These are phyloP conservation scores for Luvunga scandens DNA, from an alignment of 345 rosid genomes.

Conservation along the genomic window DNA sequence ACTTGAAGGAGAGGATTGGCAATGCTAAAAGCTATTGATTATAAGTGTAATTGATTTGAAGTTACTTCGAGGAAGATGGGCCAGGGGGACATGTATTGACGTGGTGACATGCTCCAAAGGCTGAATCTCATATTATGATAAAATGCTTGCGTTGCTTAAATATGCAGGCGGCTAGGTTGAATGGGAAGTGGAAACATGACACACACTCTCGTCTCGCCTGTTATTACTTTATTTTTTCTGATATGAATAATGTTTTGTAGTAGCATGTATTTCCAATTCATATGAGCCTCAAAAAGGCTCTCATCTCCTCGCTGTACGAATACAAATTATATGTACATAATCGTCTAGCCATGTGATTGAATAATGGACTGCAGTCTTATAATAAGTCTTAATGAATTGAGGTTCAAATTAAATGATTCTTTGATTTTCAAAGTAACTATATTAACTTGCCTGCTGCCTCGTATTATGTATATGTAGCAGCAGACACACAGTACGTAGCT, in stretches of 20 bases:
- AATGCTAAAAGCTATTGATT: neutral
- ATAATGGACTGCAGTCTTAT: neutral
- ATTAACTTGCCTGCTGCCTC: neutral
- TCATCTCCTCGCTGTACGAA: neutral
- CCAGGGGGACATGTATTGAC: neutral
- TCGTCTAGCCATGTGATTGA: neutral
- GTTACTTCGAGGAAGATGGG: too few species aligned
- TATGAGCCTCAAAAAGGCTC: neutral
- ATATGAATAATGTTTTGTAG: too few species aligned
- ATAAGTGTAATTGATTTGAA: too few species aligned
- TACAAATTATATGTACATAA: neutral
- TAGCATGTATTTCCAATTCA: neutral
- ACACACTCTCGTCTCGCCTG: neutral
- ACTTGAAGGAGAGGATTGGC: neutral
- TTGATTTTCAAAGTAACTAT: neutral
- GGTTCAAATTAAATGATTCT: neutral
- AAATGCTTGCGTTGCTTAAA: neutral
- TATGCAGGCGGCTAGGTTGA: conserved; percentile 11
- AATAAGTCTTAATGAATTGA: neutral
- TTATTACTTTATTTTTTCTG: neutral
- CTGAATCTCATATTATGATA: conserved; percentile 1
- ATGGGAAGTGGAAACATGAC: conserved; percentile 9
- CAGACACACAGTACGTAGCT: neutral
- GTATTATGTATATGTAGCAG: neutral
- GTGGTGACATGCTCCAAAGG: neutral